Percentiles rank a stretch among this genome's conserved stretches.
Evolutionary conservation across 1,139 yeast species (phyloP).

Genomic region (Magnusiomyces magnusii): DNA sequence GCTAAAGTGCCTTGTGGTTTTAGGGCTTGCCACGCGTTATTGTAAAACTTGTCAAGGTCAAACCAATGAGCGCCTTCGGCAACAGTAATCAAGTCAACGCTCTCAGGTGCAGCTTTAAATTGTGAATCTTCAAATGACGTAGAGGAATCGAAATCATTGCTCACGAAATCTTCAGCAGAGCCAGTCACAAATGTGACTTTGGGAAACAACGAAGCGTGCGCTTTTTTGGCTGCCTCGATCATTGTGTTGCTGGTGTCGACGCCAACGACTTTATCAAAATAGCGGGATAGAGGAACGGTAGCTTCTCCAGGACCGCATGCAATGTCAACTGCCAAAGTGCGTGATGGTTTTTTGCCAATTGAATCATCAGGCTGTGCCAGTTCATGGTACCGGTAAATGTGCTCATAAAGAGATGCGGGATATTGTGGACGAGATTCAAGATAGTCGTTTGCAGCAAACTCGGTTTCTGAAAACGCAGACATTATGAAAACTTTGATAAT

Average conservation of each 20-base stretch:
- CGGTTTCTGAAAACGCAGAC: conserved; percentile 53
- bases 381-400: conserved; percentile 38
- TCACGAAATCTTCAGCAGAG: conserved; percentile 32
- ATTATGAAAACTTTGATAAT: conserved; percentile 38
- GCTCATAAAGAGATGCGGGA: conserved; percentile 46
- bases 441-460: conserved; percentile 54
- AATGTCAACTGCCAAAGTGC: conserved; percentile 48
- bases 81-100: conserved; percentile 57
- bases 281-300: conserved; percentile 44
- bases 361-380: conserved; percentile 16
- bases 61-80: conserved; percentile 85
- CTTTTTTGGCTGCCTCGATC: conserved; percentile 44
- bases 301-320: conserved; percentile 89
- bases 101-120: conserved; percentile 19
- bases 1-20: conserved; percentile 59
- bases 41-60: conserved; percentile 46
- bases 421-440: conserved; percentile 59
- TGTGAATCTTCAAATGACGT: not conserved
- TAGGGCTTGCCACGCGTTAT: conserved; percentile 43
- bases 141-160: conserved; percentile 10
- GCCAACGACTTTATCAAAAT: conserved; percentile 48
- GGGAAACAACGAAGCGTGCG: conserved; percentile 14
- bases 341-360: conserved; percentile 17
- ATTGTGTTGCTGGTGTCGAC: conserved; percentile 60
- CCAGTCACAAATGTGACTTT: conserved; percentile 33